Evolutionary conservation across 148 eudicot species (phyloP).

Genomic region (Persicaria maculosa): DNA sequence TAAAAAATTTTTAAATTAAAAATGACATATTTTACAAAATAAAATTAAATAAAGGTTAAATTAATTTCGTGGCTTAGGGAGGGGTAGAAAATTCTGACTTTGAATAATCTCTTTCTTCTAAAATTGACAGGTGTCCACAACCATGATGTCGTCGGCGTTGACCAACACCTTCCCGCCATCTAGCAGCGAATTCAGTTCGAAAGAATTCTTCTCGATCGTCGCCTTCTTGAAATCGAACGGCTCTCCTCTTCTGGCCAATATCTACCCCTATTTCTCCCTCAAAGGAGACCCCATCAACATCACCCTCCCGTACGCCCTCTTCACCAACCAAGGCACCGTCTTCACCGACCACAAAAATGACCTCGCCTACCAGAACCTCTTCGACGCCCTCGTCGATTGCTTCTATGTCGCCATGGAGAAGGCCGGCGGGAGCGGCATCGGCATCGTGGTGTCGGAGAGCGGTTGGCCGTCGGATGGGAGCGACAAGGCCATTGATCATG

Average conservation of each 20-base stretch:
- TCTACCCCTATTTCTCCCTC: constrained; percentile 41
- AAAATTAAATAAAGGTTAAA: too few species aligned
- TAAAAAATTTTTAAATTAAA: too few species aligned
- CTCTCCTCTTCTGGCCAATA: constrained; percentile 31
- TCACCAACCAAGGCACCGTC: constrained; percentile 28
- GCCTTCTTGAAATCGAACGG: constrained; percentile 27
- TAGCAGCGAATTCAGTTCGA: constrained; percentile 17
- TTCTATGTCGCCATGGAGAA: constrained; percentile 34
- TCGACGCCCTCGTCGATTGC: constrained; percentile 38
- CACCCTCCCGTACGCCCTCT: constrained; percentile 29
- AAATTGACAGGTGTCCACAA: constrained; percentile 26
- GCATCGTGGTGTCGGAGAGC: constrained; percentile 40
- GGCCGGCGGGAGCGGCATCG: constrained; percentile 22
- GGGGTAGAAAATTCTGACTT: too few species aligned
- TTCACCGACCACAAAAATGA: constrained; percentile 24
- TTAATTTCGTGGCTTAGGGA: too few species aligned
- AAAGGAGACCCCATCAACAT: constrained; percentile 6
- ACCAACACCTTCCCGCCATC: constrained; percentile 41
- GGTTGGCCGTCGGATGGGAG: constrained; percentile 31
- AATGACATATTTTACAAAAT: too few species aligned
- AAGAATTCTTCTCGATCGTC: constrained; percentile 28
- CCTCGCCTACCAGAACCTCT: constrained; percentile 31
- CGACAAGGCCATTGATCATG: constrained; percentile 8
- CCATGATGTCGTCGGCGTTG: constrained; percentile 15
- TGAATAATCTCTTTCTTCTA: too few species aligned